Conservation (phyloP, 1,139 yeast genomes). For the Protomyces lactucae-debilis region DNA sequence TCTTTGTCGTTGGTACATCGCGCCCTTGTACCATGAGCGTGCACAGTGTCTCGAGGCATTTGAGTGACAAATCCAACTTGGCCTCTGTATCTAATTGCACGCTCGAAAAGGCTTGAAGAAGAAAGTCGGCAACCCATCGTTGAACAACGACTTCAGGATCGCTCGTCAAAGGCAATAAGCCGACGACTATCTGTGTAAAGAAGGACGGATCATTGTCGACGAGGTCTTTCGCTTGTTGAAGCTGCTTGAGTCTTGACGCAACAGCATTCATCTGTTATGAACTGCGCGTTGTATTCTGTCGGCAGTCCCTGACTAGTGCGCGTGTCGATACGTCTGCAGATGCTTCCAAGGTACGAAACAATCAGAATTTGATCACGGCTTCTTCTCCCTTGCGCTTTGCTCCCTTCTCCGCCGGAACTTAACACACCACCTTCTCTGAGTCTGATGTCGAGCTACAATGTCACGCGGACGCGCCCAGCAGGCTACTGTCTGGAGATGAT, state of each 20-base stretch:
- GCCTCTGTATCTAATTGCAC: slow-evolving; percentile 35
- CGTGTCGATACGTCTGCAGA: no score
- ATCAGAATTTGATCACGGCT: no score
- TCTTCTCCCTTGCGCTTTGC: no score
- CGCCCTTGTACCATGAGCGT: slow-evolving; percentile 33
- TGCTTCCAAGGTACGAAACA: no score
- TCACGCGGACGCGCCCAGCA: neutral
- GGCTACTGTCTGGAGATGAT: no score
- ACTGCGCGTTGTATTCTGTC: no score
- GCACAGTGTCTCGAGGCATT: slow-evolving; percentile 38
- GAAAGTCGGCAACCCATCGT: slow-evolving; percentile 42
- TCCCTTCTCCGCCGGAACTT: no score
- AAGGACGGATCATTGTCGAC: slow-evolving; percentile 41
- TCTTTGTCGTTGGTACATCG: slow-evolving; percentile 38
- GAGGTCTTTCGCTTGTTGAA: slow-evolving; percentile 40
- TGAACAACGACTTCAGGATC: slow-evolving; percentile 39
- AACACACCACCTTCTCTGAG: no score
- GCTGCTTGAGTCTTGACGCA: slow-evolving; percentile 34
- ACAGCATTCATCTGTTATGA: neutral
- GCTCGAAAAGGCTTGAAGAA: slow-evolving; percentile 42
- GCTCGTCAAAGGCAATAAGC: slow-evolving; percentile 41
- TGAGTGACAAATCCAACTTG: slow-evolving; percentile 37
- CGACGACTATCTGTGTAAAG: slow-evolving; percentile 40
- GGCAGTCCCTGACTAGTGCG: no score
- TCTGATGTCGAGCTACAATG: neutral